These are phyloP conservation scores for Mycena crocata DNA, from an alignment of 768 basidiomycete genomes.

Conservation along the genomic window DNA sequence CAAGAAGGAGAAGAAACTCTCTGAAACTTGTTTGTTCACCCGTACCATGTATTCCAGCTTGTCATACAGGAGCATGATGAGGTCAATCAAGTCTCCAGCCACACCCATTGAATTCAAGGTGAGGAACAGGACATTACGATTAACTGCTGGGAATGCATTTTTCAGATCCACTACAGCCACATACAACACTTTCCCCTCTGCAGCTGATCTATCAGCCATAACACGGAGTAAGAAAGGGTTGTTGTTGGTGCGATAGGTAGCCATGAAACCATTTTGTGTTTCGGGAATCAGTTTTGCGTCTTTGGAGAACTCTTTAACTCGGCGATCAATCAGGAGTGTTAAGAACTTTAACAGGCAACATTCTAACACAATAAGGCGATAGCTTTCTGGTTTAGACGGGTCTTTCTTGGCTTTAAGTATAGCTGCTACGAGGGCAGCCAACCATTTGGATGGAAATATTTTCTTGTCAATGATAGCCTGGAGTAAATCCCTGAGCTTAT, in stretches of 20 bases:
- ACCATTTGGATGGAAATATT: background rate
- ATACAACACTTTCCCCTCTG: constrained; percentile 3
- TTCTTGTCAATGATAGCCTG: constrained; percentile 6
- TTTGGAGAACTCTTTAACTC: background rate
- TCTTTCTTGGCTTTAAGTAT: background rate
- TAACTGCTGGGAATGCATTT: too few species aligned
- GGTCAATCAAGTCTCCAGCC: too few species aligned
- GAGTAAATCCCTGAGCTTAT: background rate
- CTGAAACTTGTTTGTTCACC: too few species aligned
- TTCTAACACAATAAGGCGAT: background rate
- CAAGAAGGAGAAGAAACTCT: too few species aligned
- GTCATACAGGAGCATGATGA: too few species aligned
- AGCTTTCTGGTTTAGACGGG: background rate
- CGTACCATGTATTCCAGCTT: too few species aligned
- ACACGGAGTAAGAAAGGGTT: background rate
- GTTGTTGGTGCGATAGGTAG: too few species aligned
- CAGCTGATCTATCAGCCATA: background rate
- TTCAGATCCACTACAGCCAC: background rate
- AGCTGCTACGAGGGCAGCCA: background rate
- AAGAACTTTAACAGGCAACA: constrained; percentile 4
- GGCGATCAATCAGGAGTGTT: constrained; percentile 6
- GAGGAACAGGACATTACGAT: background rate
- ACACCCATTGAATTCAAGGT: background rate
- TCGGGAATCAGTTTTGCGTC: background rate
- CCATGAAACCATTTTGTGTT: background rate